Base-by-base conservation (phyloP, 306 rosid species). In the Cicer judaicum region DNA sequence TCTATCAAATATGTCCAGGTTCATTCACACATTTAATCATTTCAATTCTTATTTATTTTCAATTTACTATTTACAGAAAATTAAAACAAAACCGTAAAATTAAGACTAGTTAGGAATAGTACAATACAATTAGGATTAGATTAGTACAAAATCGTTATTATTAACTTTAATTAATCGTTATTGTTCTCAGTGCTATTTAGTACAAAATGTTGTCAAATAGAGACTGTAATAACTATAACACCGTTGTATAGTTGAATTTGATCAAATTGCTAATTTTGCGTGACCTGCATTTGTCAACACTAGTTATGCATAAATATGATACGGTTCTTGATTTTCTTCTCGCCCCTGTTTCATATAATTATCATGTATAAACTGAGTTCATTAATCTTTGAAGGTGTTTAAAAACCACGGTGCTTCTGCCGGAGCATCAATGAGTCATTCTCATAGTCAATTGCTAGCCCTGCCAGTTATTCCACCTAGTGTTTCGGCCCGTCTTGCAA, bases 391-490 rank as follows among this genome's bases (percentile, higher is more conserved):
- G 48, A 60, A 92, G 98, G 88, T 92, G 48, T 92, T 90, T 40
- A 90, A 92, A 85, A 90, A 92, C 77, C 92, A 92, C 10, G 96
- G 94, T 19, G 91, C 91, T 16, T 89, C 96, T 8, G 92, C 96
- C 34, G 94, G 96, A 75, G 94, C 96, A 66, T 92, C 98, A n/a
- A 80, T 87, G 92, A 87, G 77, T 61, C 98, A 90, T 74, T 92
- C 94, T 48, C 98, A 92, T 67, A 88, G 98, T 79, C 96, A 92
- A 84, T 85, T 92, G 19, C 42, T 92, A 67, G 92, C 92, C 38
- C 84, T 92, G 64, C 98, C 98, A 0, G 50, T 92, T 50, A 76
- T 88, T 79, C 98, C 96, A 11, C 85, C 93, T 10, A 78, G 75
- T 48, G 91, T 90, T 76, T 84, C 96, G 48, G 48, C 83, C 9